phyloP scores from a whole-genome alignment of 1,139 yeast genomes.

The Lipomyces yarrowii region DNA sequence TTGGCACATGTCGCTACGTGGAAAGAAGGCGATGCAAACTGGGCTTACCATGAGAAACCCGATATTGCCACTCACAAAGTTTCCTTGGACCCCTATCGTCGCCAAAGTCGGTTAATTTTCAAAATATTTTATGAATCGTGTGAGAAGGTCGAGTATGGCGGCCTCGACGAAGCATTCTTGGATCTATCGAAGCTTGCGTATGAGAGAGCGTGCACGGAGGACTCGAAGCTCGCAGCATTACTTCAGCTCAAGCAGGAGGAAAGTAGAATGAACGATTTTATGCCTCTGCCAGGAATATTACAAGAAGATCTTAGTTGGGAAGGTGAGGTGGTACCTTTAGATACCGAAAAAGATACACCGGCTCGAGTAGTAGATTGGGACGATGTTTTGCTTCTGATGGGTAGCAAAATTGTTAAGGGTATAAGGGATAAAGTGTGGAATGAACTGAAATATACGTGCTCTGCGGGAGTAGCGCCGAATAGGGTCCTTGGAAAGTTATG shows the following conservation, averaged over 20 bases:
- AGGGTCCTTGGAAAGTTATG: slow-evolving; percentile 87
- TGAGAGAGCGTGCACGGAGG: slow-evolving; percentile 41
- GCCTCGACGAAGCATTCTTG: slow-evolving; percentile 90
- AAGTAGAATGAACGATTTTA: slow-evolving; percentile 38
- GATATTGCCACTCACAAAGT: slow-evolving; percentile 66
- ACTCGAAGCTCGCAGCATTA: slow-evolving; percentile 42
- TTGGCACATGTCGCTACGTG: slow-evolving; percentile 94
- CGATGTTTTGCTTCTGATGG: slow-evolving; percentile 69
- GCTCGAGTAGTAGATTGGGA: slow-evolving; percentile 70
- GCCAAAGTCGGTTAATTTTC: slow-evolving; percentile 82
- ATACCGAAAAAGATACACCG: slow-evolving; percentile 30
- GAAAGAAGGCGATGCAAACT: slow-evolving; percentile 78
- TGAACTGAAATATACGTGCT: slow-evolving; percentile 77
- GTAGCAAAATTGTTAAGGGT: slow-evolving; percentile 58
- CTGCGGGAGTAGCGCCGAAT: slow-evolving; percentile 81
- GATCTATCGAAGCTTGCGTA: slow-evolving; percentile 69
- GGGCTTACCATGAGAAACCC: slow-evolving; percentile 66
- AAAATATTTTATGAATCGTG: slow-evolving; percentile 58
- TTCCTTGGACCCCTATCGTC: slow-evolving; percentile 84
- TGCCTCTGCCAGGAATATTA: slow-evolving; percentile 57
- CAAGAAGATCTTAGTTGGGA: slow-evolving; percentile 43
- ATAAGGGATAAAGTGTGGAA: slow-evolving; percentile 57
- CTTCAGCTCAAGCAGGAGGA: slow-evolving; percentile 9
- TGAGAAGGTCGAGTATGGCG: slow-evolving; percentile 83
- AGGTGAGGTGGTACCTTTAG: slow-evolving; percentile 36